A percentile compares a stretch with the other conserved stretches of the same genome.
These are phyloP conservation scores for Marvania coccoides DNA, from an alignment of 139 green algal genomes.

Conservation along the genomic window DNA sequence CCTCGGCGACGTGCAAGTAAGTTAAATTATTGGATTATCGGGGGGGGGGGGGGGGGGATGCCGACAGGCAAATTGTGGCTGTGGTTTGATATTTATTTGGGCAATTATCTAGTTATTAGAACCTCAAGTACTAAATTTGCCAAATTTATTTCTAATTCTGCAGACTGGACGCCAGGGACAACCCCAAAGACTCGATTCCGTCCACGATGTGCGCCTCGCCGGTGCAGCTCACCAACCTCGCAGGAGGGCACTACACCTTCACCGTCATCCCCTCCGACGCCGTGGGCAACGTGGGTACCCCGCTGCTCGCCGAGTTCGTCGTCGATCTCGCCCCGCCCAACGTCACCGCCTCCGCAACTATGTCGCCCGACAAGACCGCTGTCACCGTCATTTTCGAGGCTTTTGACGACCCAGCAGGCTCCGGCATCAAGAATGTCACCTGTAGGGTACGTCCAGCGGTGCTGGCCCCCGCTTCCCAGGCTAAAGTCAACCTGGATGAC, in stretches of 20 bases:
- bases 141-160: not conserved
- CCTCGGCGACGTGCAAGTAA: slow-evolving; percentile 15
- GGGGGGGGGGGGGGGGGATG: not conserved
- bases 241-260: slow-evolving; percentile 26
- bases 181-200: not conserved
- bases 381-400: slow-evolving; percentile 27
- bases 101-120: not conserved
- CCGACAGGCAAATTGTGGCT: not conserved
- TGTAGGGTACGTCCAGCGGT: slow-evolving; percentile 8
- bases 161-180: not conserved
- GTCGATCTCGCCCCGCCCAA: slow-evolving; percentile 15
- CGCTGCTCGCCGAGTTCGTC: not conserved
- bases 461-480: not conserved
- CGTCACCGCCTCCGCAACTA: slow-evolving; percentile 1
- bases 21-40: not conserved
- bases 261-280: not conserved
- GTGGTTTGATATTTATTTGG: not conserved
- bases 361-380: not conserved
- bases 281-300: slow-evolving; percentile 25
- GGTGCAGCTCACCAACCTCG: slow-evolving; percentile 5
- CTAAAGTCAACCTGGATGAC: not conserved
- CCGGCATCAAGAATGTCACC: slow-evolving; percentile 22
- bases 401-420: slow-evolving; percentile 5
- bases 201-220: slow-evolving; percentile 14
- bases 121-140: not conserved